These are phyloP conservation scores for Botryosphaeria dothidea DNA, from an alignment of 2,329 filamentous ascomycete genomes.

Conservation along the genomic window DNA sequence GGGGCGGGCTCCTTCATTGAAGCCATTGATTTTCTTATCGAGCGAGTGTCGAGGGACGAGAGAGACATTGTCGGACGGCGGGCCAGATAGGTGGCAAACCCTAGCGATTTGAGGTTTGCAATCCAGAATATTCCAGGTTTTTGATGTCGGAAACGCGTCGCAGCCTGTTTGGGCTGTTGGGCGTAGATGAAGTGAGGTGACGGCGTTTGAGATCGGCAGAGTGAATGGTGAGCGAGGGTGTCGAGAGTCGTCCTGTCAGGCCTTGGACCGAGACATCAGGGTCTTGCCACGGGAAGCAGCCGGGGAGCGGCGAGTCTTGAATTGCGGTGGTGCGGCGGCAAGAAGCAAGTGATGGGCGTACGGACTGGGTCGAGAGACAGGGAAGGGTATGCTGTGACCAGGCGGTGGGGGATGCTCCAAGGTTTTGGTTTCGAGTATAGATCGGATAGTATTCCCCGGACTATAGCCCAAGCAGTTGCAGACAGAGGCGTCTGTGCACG, in stretches of 20 bases:
- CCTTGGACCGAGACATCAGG: slow-evolving; percentile 12
- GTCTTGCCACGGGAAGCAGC: neutral
- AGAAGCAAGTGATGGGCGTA: slow-evolving; percentile 11
- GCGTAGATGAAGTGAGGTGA: neutral
- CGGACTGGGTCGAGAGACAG: neutral
- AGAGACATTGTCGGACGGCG: neutral
- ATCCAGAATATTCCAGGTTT: neutral
- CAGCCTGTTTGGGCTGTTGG: slow-evolving; percentile 1
- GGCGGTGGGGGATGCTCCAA: slow-evolving; percentile 15
- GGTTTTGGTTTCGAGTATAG: slow-evolving; percentile 19
- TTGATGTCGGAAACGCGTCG: slow-evolving; percentile 1
- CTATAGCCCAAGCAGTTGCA: slow-evolving; percentile 1
- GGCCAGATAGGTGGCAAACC: neutral
- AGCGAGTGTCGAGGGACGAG: slow-evolving; percentile 17
- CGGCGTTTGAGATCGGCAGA: neutral
- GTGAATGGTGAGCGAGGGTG: neutral
- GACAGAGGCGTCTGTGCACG: slow-evolving; percentile 5
- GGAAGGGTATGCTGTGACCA: slow-evolving; percentile 6
- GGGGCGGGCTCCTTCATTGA: neutral
- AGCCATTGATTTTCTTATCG: slow-evolving; percentile 9
- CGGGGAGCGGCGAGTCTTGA: slow-evolving; percentile 2
- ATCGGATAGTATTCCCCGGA: slow-evolving; percentile 12
- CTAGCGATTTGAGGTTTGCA: neutral
- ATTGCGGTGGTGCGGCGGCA: slow-evolving; percentile 8
- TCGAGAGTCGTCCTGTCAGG: slow-evolving; percentile 5